A percentile compares a stretch with the other conserved stretches of the same genome.
These are phyloP conservation scores for Sporothrix brunneoviolacea DNA, from an alignment of 2,329 filamentous ascomycete species.

Conservation along the genomic window DNA sequence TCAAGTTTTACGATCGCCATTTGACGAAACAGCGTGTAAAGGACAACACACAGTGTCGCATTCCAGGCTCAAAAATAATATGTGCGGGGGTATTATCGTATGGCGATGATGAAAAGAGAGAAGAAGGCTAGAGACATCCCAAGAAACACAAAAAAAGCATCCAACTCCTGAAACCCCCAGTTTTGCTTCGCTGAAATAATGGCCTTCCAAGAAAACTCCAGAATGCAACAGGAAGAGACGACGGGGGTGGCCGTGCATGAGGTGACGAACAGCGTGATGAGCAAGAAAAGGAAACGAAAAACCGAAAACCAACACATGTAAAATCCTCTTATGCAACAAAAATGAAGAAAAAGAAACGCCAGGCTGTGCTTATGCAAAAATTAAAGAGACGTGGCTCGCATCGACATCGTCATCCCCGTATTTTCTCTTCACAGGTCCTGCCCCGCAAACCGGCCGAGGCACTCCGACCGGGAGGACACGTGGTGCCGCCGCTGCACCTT, in stretches of 20 bases:
- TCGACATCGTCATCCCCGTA: background rate
- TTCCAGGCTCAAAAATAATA: background rate
- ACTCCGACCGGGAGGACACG: constrained; percentile 10
- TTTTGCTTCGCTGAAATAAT: too few species aligned
- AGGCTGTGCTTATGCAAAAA: background rate
- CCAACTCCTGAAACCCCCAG: background rate
- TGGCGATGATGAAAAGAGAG: background rate
- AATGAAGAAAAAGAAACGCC: background rate
- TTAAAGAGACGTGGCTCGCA: too few species aligned
- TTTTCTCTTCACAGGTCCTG: background rate
- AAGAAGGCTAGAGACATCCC: background rate
- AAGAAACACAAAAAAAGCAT: too few species aligned
- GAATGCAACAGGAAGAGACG: background rate
- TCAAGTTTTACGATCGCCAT: too few species aligned
- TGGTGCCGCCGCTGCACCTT: constrained; percentile 7
- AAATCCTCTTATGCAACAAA: too few species aligned
- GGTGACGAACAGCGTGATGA: too few species aligned
- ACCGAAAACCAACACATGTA: too few species aligned
- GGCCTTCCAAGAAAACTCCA: background rate
- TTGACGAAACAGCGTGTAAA: background rate
- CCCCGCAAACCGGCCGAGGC: background rate
- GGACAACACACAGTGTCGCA: background rate
- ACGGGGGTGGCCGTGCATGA: too few species aligned
- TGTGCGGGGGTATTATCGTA: constrained; percentile 7
- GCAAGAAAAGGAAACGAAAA: background rate